These are phyloP conservation scores for Alternaria gansuensis DNA, from an alignment of 2,329 filamentous ascomycete species.

Conservation along the genomic window DNA sequence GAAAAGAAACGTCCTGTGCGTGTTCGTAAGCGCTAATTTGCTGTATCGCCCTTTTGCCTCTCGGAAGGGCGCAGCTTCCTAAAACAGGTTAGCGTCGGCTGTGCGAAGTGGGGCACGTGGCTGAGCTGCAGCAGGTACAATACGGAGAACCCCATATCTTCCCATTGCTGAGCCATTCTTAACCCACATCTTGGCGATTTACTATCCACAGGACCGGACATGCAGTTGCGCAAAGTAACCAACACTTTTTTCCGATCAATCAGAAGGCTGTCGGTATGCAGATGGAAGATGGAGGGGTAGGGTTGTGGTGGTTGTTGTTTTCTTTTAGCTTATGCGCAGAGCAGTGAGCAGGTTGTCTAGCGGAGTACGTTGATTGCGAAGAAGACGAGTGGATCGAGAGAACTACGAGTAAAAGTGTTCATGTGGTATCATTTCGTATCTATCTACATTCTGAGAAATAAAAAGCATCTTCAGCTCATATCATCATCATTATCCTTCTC, in stretches of 20 bases:
- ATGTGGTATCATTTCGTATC: conserved; percentile 11
- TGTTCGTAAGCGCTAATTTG: conserved; percentile 24
- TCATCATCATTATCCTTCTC: neutral
- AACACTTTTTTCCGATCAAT: neutral
- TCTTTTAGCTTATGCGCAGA: neutral
- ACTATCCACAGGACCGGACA: neutral
- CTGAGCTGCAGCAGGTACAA: conserved; percentile 13
- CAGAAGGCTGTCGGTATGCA: neutral
- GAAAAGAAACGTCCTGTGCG: conserved; percentile 9
- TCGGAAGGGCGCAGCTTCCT: conserved; percentile 21
- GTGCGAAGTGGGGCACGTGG: conserved; percentile 19
- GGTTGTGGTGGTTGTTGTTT: no score
- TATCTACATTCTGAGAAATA: conserved; percentile 1
- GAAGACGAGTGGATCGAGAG: neutral
- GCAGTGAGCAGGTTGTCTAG: neutral
- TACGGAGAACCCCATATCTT: conserved; percentile 6
- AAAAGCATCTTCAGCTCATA: neutral
- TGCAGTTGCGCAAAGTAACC: neutral
- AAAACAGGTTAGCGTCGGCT: conserved; percentile 14
- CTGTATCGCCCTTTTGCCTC: conserved; percentile 28
- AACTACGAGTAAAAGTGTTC: neutral
- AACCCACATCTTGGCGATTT: neutral
- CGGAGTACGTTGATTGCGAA: neutral
- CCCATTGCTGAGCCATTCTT: neutral
- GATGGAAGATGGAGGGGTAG: neutral